A percentile compares a stretch with the other conserved stretches of the same genome.
Conservation (phyloP, 768 basidiomycete genomes). For the Podaxis pistillaris region DNA sequence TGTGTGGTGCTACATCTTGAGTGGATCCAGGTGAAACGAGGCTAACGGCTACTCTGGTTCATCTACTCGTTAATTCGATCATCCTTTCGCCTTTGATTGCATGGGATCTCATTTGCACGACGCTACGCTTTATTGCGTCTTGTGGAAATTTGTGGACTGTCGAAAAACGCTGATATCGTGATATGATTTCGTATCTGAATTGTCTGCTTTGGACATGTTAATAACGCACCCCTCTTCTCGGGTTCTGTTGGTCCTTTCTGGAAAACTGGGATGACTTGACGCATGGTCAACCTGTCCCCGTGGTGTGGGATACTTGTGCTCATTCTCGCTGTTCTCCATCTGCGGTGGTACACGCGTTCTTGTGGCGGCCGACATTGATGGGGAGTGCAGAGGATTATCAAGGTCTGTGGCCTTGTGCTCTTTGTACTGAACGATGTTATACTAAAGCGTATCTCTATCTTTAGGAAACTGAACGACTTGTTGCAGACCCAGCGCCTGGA, state of each 20-base stretch:
- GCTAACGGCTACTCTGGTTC: constrained; percentile 6
- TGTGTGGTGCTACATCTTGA: neutral
- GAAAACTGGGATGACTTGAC: neutral
- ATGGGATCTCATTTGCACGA: neutral
- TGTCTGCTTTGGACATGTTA: neutral
- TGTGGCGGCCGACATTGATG: neutral
- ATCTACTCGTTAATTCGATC: neutral
- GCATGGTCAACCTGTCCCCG: neutral
- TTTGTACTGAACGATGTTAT: neutral
- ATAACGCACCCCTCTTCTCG: neutral
- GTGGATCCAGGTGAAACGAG: neutral
- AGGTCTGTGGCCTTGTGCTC: constrained; percentile 30
- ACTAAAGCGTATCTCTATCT: neutral
- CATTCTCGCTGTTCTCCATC: neutral
- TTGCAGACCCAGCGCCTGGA: constrained; percentile 95
- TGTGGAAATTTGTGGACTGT: neutral
- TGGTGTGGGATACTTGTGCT: neutral
- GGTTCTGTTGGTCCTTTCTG: neutral
- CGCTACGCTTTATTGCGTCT: neutral
- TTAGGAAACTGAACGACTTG: constrained; percentile 96
- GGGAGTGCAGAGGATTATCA: constrained; percentile 36
- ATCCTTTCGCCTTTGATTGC: neutral
- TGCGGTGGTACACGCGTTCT: neutral
- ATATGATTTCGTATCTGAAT: neutral
- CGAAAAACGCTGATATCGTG: neutral